Evolutionary conservation across 2,329 filamentous ascomycete species (phyloP), one percentile per base, ranked within the genome.

Genomic region (Penicillium sp.): DNA sequence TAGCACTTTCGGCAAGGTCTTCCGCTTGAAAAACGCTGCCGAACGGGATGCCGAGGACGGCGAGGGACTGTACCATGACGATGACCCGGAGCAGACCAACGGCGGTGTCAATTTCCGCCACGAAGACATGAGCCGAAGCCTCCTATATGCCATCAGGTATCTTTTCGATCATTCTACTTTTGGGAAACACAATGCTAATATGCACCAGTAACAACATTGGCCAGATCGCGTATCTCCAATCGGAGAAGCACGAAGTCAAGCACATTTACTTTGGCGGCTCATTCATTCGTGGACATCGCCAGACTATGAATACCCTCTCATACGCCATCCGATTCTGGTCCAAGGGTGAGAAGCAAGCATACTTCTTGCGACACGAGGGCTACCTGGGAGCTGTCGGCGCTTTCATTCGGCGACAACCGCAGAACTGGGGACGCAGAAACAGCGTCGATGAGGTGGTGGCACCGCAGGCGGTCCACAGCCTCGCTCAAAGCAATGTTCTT

Each of bases 251-350:
- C 71, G 81, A 85, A 37, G 76, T 97, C 22, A 86, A 87, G 53
- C 84, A 91, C 63, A 97, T 98, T 51, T 98, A 98, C 74, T 98
- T 98, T 69, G 93, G 93, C 18, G 93, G 93, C 20, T 93, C 87
- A 6, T 98, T 97, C 66, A 97, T 98, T 64, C 84, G 93, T 34
- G 93, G 93, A 32, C 93, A 98, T 68, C 83, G 87, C 13, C 93
- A 97, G 72, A 98, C 93, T 10, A 98, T 98, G 81, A 95, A 97
- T 69, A 97, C 93, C 0, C 76, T 98, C 8, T 90, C 86, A 45
- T 98, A 95, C 64, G 93, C 91, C 64, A 96, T 98, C 71, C 89
- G 89, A 59, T 98, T 97, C 72, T 98, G 93, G 93, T 89, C 86
- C 57, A 89, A 93, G 64, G 91, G 90, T 34, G 78, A 84, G 63